Base-by-base conservation (phyloP, 2,329 filamentous ascomycete genomes). In the Colletotrichum aenigma region DNA sequence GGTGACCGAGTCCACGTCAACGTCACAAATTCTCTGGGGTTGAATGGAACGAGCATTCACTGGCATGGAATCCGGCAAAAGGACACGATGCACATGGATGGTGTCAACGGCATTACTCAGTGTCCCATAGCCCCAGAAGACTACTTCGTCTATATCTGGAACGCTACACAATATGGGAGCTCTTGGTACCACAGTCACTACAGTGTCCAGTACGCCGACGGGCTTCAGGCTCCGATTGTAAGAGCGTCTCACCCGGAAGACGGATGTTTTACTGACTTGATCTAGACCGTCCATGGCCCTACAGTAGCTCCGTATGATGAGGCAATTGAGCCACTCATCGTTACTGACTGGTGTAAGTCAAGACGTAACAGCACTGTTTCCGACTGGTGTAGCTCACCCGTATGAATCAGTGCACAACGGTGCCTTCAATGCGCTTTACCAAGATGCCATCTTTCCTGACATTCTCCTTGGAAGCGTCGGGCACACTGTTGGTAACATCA, bases 21-120 rank as follows among this genome's bases (percentile, higher is more conserved):
- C 43, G 89, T 96, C 69, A 89, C 91, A 83, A 97, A 97, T 83
- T 89, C 92, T 4, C 21, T 73, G 16, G 18, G 10, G 2, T 21
- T 60, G n/a, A 73, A 73, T 62, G 90, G 95, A 8, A 90, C 78
- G 76, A 83, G 80, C 9, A 82, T 91, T 7, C 89, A 91, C 80
- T 91, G 88, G 88, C 89, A 91, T 74, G 89, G 89, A 0, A 86
- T 91, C 70, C 83, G 88, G 2, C 88, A 90, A 74, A 83, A 85
- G 1, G 48, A 77, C 74, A 69, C 65, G 1, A 62, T 73, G 65
- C 65, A 69, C 18, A 73, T 73, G 71, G 82, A 84, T 28, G 82
- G 82, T n/a, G 79, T 79, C 2, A 82, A 82, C 1, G 83, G 83
- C 4, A 80, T 84, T 4, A 72, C 80, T 3, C 89, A 92, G 79